These are phyloP conservation scores for Triadica sebifera DNA, from an alignment of 345 rosid genomes.

Conservation along the genomic window DNA sequence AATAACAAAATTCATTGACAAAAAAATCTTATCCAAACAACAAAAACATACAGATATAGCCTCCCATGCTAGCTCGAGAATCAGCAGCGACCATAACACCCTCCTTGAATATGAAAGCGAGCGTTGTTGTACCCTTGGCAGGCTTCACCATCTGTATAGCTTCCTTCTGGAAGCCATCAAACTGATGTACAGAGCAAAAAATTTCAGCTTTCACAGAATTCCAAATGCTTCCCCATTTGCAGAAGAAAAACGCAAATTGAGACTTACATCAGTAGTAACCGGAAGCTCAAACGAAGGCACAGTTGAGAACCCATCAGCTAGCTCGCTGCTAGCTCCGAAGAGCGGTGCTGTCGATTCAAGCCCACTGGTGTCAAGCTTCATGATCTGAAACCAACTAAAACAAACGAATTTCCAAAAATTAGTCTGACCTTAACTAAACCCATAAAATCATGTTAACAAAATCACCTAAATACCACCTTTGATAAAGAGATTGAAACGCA, in stretches of 20 bases:
- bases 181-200: constrained; percentile 40
- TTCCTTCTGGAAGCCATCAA: constrained; percentile 84
- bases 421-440: background rate
- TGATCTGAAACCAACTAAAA: constrained; percentile 28
- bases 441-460: background rate
- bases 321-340: constrained; percentile 39
- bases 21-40: constrained; percentile 11
- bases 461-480: background rate
- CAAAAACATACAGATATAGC: constrained; percentile 75
- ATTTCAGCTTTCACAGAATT: constrained; percentile 11
- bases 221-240: background rate
- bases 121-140: constrained; percentile 93
- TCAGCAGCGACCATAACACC: constrained; percentile 99
- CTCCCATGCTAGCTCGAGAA: constrained; percentile 99
- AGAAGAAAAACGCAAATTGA: background rate
- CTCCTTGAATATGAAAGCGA: constrained; percentile 90
- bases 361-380: constrained; percentile 90
- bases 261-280: constrained; percentile 57
- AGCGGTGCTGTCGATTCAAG: constrained; percentile 50
- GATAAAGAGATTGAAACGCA: background rate
- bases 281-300: constrained; percentile 72
- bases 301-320: constrained; percentile 42
- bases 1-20: background rate
- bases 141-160: constrained; percentile 90
- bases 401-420: background rate